phyloP scores from a whole-genome alignment of 805 yeast species.

The Starmera quercuum region DNA sequence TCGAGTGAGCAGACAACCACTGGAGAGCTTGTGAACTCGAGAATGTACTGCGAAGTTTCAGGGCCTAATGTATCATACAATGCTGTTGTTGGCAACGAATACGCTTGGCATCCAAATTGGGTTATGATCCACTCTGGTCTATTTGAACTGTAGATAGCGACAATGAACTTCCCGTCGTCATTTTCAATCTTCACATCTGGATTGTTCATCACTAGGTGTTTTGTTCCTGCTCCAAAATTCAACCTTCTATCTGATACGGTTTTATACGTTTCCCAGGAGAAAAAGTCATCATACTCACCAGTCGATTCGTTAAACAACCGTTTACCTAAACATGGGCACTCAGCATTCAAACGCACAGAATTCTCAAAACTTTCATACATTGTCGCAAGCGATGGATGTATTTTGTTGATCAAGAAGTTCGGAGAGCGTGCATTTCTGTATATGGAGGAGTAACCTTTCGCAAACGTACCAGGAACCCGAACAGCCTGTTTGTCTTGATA shows the following conservation, averaged over 20 bases:
- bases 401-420: slow-evolving; percentile 23
- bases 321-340: slow-evolving; percentile 27
- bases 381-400: slow-evolving; percentile 37
- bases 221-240: slow-evolving; percentile 38
- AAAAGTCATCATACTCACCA: slow-evolving; percentile 29
- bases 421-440: slow-evolving; percentile 34
- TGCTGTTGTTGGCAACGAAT: slow-evolving; percentile 35
- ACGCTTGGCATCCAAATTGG: slow-evolving; percentile 48
- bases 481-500: slow-evolving; percentile 11
- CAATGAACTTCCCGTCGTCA: slow-evolving; percentile 26
- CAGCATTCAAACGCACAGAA: slow-evolving; percentile 26
- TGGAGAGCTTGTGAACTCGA: slow-evolving; percentile 44
- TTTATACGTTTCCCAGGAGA: slow-evolving; percentile 28
- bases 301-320: slow-evolving; percentile 13
- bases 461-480: slow-evolving; percentile 24
- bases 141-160: slow-evolving; percentile 40
- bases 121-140: slow-evolving; percentile 51
- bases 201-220: slow-evolving; percentile 15
- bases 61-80: slow-evolving; percentile 41
- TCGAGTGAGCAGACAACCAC: slow-evolving; percentile 38
- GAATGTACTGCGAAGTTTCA: slow-evolving; percentile 43
- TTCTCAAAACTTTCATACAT: slow-evolving; percentile 31
- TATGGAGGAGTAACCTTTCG: slow-evolving; percentile 33
- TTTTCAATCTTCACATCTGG: slow-evolving; percentile 15
- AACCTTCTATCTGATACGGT: slow-evolving; percentile 25